phyloP scores from a whole-genome alignment of 805 yeast species.

The Lachancea sp. region DNA sequence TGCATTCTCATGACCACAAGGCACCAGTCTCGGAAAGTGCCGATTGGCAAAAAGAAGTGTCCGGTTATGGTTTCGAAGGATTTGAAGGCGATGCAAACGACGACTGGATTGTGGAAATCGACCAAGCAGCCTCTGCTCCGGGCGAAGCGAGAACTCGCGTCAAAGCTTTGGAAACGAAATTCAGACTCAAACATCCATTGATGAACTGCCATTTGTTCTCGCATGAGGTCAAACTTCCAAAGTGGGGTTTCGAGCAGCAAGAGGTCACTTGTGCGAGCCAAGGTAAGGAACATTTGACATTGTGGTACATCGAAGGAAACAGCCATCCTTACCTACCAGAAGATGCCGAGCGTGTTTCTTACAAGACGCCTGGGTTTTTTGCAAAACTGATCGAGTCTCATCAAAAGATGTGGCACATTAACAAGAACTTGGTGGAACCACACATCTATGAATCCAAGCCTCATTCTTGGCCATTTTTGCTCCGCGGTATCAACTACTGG shows the following conservation, averaged over 20 bases:
- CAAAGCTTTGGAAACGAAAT: conserved; percentile 61
- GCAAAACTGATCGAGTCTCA: conserved; percentile 62
- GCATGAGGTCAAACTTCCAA: conserved; percentile 68
- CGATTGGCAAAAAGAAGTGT: conserved; percentile 82
- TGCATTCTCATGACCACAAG: conserved; percentile 79
- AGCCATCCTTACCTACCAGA: conserved; percentile 41
- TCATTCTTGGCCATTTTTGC: conserved; percentile 63
- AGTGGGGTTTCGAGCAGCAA: conserved; percentile 79
- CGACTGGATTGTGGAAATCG: conserved; percentile 73
- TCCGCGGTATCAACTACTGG: conserved; percentile 83
- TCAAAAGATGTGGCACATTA: conserved; percentile 69
- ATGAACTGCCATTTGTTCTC: conserved; percentile 72
- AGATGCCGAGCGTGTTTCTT: conserved; percentile 45
- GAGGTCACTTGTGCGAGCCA: conserved; percentile 76
- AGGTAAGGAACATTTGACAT: conserved; percentile 52
- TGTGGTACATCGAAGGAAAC: conserved; percentile 74
- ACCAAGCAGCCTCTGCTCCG: conserved; percentile 42
- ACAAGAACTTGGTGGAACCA: conserved; percentile 59
- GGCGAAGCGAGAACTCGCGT: conserved; percentile 50
- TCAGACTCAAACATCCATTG: conserved; percentile 74
- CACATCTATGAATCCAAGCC: conserved; percentile 73
- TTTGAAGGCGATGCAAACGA: conserved; percentile 81
- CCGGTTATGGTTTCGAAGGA: conserved; percentile 70
- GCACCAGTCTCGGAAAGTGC: conserved; percentile 60
- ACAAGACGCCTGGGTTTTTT: conserved; percentile 47